Evolutionary conservation across 2,329 filamentous ascomycete genomes (phyloP).

Genomic region (Colletotrichum tamarilloi): DNA sequence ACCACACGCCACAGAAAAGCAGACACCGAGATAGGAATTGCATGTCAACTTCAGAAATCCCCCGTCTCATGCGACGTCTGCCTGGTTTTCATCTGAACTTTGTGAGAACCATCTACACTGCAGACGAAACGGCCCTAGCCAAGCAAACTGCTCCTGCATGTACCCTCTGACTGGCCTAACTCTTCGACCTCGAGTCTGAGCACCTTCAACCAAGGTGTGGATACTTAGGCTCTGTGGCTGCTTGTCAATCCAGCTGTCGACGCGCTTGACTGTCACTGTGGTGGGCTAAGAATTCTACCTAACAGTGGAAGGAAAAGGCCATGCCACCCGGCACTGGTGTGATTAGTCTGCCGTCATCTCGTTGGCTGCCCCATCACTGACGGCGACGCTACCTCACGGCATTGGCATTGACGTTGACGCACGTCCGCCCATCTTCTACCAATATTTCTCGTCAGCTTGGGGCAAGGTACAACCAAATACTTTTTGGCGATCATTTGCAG

Average conservation of each 20-base stretch:
- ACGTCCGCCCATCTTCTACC: conserved; percentile 8
- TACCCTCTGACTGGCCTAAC: conserved; percentile 8
- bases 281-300: not conserved
- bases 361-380: not conserved
- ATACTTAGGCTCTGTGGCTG: not conserved
- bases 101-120: not conserved
- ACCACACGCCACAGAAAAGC: not conserved
- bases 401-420: conserved; percentile 31
- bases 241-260: not conserved
- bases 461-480: not conserved
- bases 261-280: not conserved
- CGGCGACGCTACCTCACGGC: conserved; percentile 15
- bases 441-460: not conserved
- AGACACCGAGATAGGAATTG: conserved; percentile 1
- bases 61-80: conserved; percentile 8
- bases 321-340: not conserved
- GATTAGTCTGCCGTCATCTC: not conserved
- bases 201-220: not conserved
- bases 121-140: conserved; percentile 31
- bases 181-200: not conserved
- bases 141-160: conserved; percentile 23
- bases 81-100: conserved; percentile 25
- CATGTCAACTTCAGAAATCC: not conserved
- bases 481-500: not conserved
- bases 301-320: not conserved